Percentiles rank a stretch among this genome's conserved stretches.
Conservation (phyloP, 225 moss, liverwort and hornwort genomes). For the Climacium dendroides region DNA sequence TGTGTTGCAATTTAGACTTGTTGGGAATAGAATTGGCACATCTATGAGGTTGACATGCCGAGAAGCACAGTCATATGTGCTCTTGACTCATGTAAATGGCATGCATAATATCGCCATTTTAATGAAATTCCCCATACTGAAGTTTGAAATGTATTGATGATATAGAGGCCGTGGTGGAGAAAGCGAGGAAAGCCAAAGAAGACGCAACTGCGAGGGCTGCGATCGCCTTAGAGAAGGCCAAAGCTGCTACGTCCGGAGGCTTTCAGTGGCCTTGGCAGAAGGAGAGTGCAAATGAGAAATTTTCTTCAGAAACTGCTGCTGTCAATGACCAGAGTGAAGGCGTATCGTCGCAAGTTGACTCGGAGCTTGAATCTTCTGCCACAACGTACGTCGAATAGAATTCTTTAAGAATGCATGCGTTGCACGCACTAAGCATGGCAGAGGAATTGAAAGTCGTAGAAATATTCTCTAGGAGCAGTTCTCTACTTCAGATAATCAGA, state of each 20-base stretch:
- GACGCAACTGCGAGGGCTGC: neutral
- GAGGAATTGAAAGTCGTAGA: neutral
- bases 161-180: neutral
- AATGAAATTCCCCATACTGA: too few species aligned
- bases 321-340: neutral
- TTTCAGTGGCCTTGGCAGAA: slow-evolving; percentile 1
- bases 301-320: neutral
- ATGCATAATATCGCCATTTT: too few species aligned
- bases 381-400: neutral
- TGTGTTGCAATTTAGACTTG: too few species aligned
- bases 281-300: neutral
- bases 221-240: slow-evolving; percentile 4
- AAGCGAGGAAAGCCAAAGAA: neutral
- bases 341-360: neutral
- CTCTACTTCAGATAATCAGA: neutral
- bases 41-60: too few species aligned
- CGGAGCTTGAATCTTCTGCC: neutral
- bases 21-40: too few species aligned
- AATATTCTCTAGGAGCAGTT: neutral
- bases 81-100: too few species aligned
- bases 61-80: too few species aligned
- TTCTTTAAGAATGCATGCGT: neutral
- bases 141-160: neutral
- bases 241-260: neutral
- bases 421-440: neutral